Percentiles rank a stretch among this genome's conserved stretches.
These are phyloP conservation scores for Thielaviopsis euricoi DNA, from an alignment of 2,329 filamentous ascomycete genomes.

Conservation along the genomic window DNA sequence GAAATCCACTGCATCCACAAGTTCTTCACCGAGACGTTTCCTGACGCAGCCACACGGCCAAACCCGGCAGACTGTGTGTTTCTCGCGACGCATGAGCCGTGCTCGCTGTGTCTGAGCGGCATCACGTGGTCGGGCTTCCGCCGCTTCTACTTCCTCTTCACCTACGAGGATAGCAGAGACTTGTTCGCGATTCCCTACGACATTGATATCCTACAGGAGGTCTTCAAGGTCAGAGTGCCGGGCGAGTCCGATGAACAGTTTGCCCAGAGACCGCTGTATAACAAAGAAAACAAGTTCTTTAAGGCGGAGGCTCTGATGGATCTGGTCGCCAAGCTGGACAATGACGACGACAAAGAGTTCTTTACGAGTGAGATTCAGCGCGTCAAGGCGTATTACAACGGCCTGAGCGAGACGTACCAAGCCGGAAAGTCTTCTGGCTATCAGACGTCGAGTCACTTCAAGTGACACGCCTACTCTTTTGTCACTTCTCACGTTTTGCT, in stretches of 20 bases:
- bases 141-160: conserved; percentile 41
- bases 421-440: conserved; percentile 26
- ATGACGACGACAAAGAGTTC: conserved; percentile 18
- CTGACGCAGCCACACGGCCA: conserved; percentile 22
- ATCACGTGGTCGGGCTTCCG: conserved; percentile 42
- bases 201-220: conserved; percentile 38
- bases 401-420: conserved; percentile 32
- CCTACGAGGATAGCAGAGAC: conserved; percentile 40
- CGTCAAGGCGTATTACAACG: conserved; percentile 31
- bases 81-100: conserved; percentile 42
- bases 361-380: conserved; percentile 27
- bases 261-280: conserved; percentile 29
- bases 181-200: conserved; percentile 39
- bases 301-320: conserved; percentile 24
- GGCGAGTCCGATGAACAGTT: conserved; percentile 23
- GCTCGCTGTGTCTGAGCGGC: conserved; percentile 38
- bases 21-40: conserved; percentile 29
- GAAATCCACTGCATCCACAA: conserved; percentile 45
- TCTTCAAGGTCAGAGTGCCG: conserved; percentile 31
- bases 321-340: conserved; percentile 22
- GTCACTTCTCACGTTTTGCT: neutral
- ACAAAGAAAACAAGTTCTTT: conserved; percentile 40
- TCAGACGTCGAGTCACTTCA: conserved; percentile 32
- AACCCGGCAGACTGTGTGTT: conserved; percentile 34
- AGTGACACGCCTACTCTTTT: conserved; percentile 16